phyloP scores from a whole-genome alignment of 441 rosid species.

The Croton setiger region DNA sequence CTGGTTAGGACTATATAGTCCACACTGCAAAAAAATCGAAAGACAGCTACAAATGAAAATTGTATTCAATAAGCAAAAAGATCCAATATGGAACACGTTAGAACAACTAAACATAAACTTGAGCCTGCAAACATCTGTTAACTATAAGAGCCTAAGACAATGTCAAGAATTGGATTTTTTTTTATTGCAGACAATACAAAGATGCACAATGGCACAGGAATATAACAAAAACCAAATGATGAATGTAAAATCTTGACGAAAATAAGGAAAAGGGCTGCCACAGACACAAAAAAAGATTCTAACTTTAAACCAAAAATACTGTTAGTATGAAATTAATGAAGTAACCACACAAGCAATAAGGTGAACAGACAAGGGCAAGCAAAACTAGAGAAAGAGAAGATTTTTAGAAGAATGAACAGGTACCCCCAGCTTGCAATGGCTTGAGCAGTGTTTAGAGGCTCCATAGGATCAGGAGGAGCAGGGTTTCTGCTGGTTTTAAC shows the following conservation, averaged over 20 bases:
- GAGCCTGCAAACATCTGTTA: neutral
- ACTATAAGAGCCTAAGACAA: neutral
- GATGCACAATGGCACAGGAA: neutral
- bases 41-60: neutral
- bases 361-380: neutral
- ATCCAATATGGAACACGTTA: neutral
- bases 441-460: constrained; percentile 86
- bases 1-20: constrained; percentile 96
- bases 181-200: neutral
- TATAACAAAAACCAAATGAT: neutral
- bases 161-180: neutral
- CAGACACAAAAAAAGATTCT: too few species aligned
- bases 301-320: neutral
- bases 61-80: neutral
- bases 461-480: constrained; percentile 89
- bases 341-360: neutral
- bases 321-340: neutral
- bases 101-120: neutral
- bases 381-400: neutral
- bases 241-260: neutral
- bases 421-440: constrained; percentile 98
- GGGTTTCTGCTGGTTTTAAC: constrained; percentile 97
- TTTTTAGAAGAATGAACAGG: neutral
- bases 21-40: constrained; percentile 52
- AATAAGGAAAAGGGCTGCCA: neutral